Evolutionary conservation across 2,329 filamentous ascomycete species (phyloP).

Genomic region (Fusarium setosum): DNA sequence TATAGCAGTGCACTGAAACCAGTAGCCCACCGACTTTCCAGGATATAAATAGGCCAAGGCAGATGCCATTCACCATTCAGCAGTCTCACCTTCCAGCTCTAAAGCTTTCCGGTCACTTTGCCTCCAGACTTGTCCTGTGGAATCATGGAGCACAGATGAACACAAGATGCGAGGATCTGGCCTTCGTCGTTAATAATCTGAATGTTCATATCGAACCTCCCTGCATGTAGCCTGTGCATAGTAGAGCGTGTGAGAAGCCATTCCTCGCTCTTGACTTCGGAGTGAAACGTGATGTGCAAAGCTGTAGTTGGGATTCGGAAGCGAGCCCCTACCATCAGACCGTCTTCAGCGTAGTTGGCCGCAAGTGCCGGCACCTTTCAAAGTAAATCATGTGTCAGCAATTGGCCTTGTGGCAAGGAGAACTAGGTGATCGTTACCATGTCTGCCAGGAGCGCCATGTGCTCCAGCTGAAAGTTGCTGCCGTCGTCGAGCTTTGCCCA

Average conservation of each 20-base stretch:
- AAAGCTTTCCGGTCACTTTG: neutral
- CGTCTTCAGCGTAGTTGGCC: neutral
- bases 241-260: neutral
- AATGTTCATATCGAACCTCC: neutral
- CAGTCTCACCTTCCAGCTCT: too few species aligned
- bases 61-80: too few species aligned
- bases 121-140: neutral
- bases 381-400: too few species aligned
- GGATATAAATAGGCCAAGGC: too few species aligned
- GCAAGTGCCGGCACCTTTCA: neutral
- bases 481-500: neutral
- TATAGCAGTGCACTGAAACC: too few species aligned
- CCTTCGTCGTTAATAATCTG: neutral
- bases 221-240: neutral
- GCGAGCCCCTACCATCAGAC: neutral
- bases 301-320: neutral
- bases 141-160: neutral
- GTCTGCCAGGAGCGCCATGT: neutral
- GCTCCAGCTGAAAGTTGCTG: neutral
- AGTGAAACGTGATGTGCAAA: constrained; percentile 1
- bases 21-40: too few species aligned
- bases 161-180: neutral
- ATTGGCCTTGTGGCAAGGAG: neutral
- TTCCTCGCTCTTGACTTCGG: neutral
- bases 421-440: neutral